A percentile compares a stretch with the other conserved stretches of the same genome.
Conservation (phyloP, 1,139 yeast species). For the Debaryomyces coudertii region DNA sequence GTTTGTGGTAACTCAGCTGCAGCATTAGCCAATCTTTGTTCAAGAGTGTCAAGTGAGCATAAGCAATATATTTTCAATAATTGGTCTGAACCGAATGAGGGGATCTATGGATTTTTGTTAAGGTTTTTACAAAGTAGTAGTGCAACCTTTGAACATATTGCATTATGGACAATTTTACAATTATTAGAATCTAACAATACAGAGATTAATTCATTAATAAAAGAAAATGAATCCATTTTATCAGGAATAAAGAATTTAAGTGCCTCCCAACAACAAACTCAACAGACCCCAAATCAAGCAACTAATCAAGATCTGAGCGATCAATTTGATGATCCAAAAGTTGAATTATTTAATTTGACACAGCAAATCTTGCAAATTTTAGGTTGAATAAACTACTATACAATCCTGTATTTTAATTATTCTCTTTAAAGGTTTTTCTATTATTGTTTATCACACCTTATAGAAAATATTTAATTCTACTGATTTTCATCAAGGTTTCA, state of each 20-base stretch:
- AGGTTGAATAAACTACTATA: slow-evolving; percentile 29
- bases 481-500: slow-evolving; percentile 2
- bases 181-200: slow-evolving; percentile 83
- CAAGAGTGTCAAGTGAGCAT: slow-evolving; percentile 79
- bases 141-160: slow-evolving; percentile 97
- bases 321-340: slow-evolving; percentile 64
- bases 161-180: slow-evolving; percentile 95
- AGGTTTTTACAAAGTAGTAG: slow-evolving; percentile 82
- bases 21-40: slow-evolving; percentile 92
- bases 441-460: slow-evolving; percentile 1
- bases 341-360: slow-evolving; percentile 74
- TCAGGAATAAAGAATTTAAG: slow-evolving; percentile 58
- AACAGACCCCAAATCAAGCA: slow-evolving; percentile 26
- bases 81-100: slow-evolving; percentile 83
- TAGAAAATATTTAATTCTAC: slow-evolving; percentile 5
- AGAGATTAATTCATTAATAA: slow-evolving; percentile 66
- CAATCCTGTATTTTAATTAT: slow-evolving; percentile 1
- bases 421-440: slow-evolving; percentile 1
- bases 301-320: slow-evolving; percentile 27
- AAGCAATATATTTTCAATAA: slow-evolving; percentile 70
- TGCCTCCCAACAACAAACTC: slow-evolving; percentile 42
- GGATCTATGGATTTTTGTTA: slow-evolving; percentile 81
- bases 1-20: slow-evolving; percentile 99
- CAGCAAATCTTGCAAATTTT: slow-evolving; percentile 69
- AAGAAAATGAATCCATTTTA: slow-evolving; percentile 60